phyloP scores from a whole-genome alignment of 192 early-diverging fungal species.

The Phlyctochytrium bullatum region DNA sequence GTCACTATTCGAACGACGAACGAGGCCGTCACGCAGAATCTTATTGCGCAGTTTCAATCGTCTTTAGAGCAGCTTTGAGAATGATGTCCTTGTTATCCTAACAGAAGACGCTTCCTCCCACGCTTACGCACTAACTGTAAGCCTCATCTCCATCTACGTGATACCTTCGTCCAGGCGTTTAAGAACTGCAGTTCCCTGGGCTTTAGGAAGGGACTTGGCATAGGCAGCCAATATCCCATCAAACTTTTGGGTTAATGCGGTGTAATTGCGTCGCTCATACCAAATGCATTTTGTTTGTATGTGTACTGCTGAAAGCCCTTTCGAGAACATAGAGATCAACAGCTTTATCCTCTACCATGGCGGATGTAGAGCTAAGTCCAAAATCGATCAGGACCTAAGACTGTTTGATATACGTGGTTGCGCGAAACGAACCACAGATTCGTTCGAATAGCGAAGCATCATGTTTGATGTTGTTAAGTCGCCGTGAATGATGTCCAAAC shows the following conservation, averaged over 20 bases:
- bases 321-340: slow-evolving; percentile 99
- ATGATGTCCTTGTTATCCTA: not conserved
- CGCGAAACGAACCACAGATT: slow-evolving; percentile 44
- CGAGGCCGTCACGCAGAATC: slow-evolving; percentile 55
- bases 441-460: slow-evolving; percentile 57
- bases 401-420: not conserved
- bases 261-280: not conserved
- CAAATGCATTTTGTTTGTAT: slow-evolving; percentile 56
- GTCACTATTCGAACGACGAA: slow-evolving; percentile 88
- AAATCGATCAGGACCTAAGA: slow-evolving; percentile 86
- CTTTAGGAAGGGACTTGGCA: too few species aligned
- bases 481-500: slow-evolving; percentile 85
- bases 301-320: slow-evolving; percentile 86
- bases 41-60: not conserved
- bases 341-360: slow-evolving; percentile 89
- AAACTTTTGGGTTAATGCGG: not conserved
- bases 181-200: not conserved
- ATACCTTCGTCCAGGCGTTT: not conserved
- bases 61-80: slow-evolving; percentile 2
- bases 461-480: slow-evolving; percentile 97
- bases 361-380: slow-evolving; percentile 86
- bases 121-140: slow-evolving; percentile 1
- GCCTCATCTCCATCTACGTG: too few species aligned
- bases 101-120: not conserved
- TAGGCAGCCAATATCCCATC: not conserved